These are phyloP conservation scores for Penicillium chermesinum DNA, from an alignment of 495 filamentous ascomycete species.

Conservation along the genomic window DNA sequence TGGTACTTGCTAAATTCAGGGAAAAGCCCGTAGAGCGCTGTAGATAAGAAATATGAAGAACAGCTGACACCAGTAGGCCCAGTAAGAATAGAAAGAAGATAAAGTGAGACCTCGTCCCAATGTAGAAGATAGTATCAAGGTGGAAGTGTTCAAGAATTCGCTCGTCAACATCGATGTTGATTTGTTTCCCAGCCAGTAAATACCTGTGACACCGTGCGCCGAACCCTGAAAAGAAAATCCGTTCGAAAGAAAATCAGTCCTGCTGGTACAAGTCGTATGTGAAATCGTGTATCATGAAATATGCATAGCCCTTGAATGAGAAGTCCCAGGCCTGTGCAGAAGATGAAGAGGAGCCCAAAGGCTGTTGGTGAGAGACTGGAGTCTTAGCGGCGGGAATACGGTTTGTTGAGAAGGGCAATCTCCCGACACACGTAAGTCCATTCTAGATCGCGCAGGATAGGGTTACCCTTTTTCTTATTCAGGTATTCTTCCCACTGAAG, in stretches of 20 bases:
- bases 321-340: background rate
- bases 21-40: background rate
- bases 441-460: slow-evolving; percentile 72
- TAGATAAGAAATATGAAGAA: background rate
- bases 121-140: background rate
- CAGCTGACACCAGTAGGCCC: no score
- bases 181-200: slow-evolving; percentile 7
- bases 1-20: background rate
- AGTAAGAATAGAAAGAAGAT: background rate
- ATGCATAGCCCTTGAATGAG: background rate
- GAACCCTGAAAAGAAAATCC: slow-evolving; percentile 3
- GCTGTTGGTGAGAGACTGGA: background rate
- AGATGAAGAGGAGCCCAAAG: no score
- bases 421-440: slow-evolving; percentile 86
- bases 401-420: slow-evolving; percentile 92
- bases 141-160: background rate
- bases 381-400: slow-evolving; percentile 55
- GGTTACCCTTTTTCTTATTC: slow-evolving; percentile 34
- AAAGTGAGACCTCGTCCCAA: background rate
- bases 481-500: slow-evolving; percentile 88
- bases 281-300: slow-evolving; percentile 20
- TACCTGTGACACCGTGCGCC: slow-evolving; percentile 19
- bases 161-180: slow-evolving; percentile 6
- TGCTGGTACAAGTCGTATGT: slow-evolving; percentile 19
- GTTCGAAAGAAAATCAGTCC: slow-evolving; percentile 7